Percentiles rank a stretch among this genome's conserved stretches.
phyloP scores from a whole-genome alignment of 805 yeast species.

The Hemisphaericaspora nanyangensis region DNA sequence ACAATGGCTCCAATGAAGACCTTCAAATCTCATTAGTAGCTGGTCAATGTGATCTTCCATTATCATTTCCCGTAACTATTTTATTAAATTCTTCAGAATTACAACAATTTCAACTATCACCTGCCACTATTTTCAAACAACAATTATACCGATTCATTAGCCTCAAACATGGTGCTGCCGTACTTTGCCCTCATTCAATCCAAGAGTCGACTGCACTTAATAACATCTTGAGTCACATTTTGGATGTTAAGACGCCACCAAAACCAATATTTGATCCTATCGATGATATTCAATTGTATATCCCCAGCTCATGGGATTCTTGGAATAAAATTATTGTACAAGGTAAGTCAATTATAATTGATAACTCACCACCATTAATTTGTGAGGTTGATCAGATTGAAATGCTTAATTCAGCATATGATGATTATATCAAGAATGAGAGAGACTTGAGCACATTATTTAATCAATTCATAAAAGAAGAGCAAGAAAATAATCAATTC shows the following conservation, averaged over 20 bases:
- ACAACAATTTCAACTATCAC: slow-evolving; percentile 16
- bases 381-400: slow-evolving; percentile 20
- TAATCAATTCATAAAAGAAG: background rate
- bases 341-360: slow-evolving; percentile 19
- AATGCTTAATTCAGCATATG: slow-evolving; percentile 2
- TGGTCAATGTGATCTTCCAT: slow-evolving; percentile 24
- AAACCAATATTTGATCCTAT: slow-evolving; percentile 13
- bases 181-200: slow-evolving; percentile 6
- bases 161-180: slow-evolving; percentile 26
- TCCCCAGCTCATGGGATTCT: slow-evolving; percentile 53
- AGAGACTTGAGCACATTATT: background rate
- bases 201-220: background rate
- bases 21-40: slow-evolving; percentile 3
- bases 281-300: slow-evolving; percentile 18
- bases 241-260: slow-evolving; percentile 8
- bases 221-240: slow-evolving; percentile 7
- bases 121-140: slow-evolving; percentile 24
- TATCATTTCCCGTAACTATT: slow-evolving; percentile 15
- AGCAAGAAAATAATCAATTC: background rate
- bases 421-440: slow-evolving; percentile 1
- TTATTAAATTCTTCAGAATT: slow-evolving; percentile 14
- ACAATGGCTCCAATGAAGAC: background rate
- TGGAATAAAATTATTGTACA: slow-evolving; percentile 44
- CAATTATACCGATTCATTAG: slow-evolving; percentile 31
- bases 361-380: slow-evolving; percentile 15